Evolutionary conservation across 257 asterid genomes (phyloP).

Genomic region (Scutellaria barbata): DNA sequence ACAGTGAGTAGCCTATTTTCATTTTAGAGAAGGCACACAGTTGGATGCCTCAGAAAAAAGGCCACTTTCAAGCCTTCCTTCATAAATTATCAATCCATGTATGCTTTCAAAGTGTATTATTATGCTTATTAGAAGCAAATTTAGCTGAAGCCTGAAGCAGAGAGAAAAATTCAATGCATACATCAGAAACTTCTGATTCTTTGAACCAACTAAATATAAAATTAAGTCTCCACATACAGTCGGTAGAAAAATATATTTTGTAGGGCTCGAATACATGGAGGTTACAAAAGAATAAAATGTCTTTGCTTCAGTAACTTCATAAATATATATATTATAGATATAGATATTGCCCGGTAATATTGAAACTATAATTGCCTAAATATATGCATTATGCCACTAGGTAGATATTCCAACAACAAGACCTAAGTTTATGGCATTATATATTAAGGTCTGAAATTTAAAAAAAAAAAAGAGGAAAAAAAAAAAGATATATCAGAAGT

Average conservation of each 20-base stretch:
- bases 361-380: conserved; percentile 17
- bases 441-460: conserved; percentile 10
- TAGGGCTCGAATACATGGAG: not conserved
- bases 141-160: not conserved
- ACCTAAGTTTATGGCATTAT: conserved; percentile 25
- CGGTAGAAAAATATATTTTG: not conserved
- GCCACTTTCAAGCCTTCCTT: conserved; percentile 20
- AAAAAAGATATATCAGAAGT: not conserved
- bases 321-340: not conserved
- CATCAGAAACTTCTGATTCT: conserved; percentile 7
- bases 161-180: not conserved
- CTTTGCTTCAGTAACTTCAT: conserved; percentile 18
- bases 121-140: not conserved
- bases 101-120: conserved; percentile 9
- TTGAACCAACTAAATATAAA: not conserved
- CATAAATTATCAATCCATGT: conserved; percentile 19
- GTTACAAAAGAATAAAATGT: not conserved
- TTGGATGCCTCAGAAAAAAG: conserved; percentile 19
- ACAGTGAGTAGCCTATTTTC: not conserved
- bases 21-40: conserved; percentile 16
- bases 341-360: not conserved
- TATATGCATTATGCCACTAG: not conserved
- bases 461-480: conserved; percentile 2
- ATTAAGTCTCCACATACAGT: not conserved
- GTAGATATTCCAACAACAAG: conserved; percentile 17